A percentile compares a stretch with the other conserved stretches of the same genome.
These are phyloP conservation scores for Pachysandra terminalis DNA, from an alignment of 164 flowering plant genomes.

Conservation along the genomic window DNA sequence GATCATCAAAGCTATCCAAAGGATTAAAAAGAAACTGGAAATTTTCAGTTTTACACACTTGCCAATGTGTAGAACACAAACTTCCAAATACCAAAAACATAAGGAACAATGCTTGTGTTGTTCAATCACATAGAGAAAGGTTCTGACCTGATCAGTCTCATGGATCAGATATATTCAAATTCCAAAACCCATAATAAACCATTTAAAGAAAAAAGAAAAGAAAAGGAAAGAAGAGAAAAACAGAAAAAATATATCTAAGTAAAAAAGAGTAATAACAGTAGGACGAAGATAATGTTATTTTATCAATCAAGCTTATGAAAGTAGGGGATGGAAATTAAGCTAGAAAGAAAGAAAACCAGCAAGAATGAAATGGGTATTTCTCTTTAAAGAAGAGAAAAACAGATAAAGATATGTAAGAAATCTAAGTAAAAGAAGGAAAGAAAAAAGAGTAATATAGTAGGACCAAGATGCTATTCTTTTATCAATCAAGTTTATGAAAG, in stretches of 20 bases:
- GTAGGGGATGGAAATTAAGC: conserved; percentile 24
- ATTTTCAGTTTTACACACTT: conserved; percentile 20
- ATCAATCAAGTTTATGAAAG: conserved; percentile 16
- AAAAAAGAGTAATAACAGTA: conserved; percentile 22
- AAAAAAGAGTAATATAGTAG: conserved; percentile 21
- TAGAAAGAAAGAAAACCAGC: conserved; percentile 21
- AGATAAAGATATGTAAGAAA: background rate
- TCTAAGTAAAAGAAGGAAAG: too few relatives aligned
- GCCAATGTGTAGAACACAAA: conserved; percentile 37
- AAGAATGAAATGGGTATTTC: conserved; percentile 12
- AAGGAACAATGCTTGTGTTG: conserved; percentile 70
- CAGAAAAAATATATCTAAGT: background rate
- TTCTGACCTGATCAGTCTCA: conserved; percentile 25
- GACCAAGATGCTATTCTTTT: conserved; percentile 12
- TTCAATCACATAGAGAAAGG: conserved; percentile 56
- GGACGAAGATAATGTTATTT: conserved; percentile 12
- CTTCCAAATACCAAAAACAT: conserved; percentile 48
- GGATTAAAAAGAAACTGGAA: conserved; percentile 14
- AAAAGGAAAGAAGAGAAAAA: conserved; percentile 2
- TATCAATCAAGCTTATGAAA: conserved; percentile 15
- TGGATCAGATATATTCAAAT: conserved; percentile 23
- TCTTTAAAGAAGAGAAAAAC: background rate
- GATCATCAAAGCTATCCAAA: conserved; percentile 15
- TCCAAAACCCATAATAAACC: conserved; percentile 28
- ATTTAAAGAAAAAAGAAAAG: conserved; percentile 11